A percentile compares a stretch with the other conserved stretches of the same genome.
Conservation (phyloP, 1,139 yeast genomes). For the Sugiyamaella japonica region DNA sequence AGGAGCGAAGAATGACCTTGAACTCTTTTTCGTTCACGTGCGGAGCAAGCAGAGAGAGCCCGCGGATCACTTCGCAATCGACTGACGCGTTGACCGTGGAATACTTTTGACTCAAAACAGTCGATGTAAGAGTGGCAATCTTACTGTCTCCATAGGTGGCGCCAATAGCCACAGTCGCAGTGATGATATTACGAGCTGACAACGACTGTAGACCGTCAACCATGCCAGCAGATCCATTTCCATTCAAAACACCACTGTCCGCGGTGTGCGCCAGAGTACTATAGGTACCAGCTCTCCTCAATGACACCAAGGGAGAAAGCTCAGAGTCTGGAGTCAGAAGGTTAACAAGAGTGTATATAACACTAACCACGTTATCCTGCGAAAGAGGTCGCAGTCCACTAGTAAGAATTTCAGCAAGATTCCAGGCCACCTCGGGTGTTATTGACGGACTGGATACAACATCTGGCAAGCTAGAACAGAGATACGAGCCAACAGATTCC, state of each 20-base stretch:
- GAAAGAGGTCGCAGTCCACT: slow-evolving; percentile 50
- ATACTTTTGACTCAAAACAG: slow-evolving; percentile 82
- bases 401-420: slow-evolving; percentile 45
- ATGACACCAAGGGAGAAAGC: slow-evolving; percentile 10
- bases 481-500: slow-evolving; percentile 36
- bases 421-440: slow-evolving; percentile 29
- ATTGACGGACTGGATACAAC: slow-evolving; percentile 48
- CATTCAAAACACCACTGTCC: slow-evolving; percentile 3
- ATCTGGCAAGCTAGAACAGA: slow-evolving; percentile 37
- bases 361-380: slow-evolving; percentile 83
- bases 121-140: slow-evolving; percentile 76
- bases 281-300: slow-evolving; percentile 15
- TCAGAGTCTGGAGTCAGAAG: slow-evolving; percentile 59
- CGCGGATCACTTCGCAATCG: slow-evolving; percentile 49
- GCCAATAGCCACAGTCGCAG: slow-evolving; percentile 71
- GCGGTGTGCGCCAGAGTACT: slow-evolving; percentile 12
- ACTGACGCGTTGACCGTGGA: slow-evolving; percentile 45
- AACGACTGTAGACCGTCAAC: slow-evolving; percentile 16
- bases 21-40: slow-evolving; percentile 62
- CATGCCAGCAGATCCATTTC: slow-evolving; percentile 25
- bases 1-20: slow-evolving; percentile 51
- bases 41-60: slow-evolving; percentile 60
- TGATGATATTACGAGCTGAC: slow-evolving; percentile 52
- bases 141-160: slow-evolving; percentile 69
- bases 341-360: slow-evolving; percentile 81